Evolutionary conservation across 2,329 filamentous ascomycete genomes (phyloP).

Genomic region (Ceratocystis destructans): DNA sequence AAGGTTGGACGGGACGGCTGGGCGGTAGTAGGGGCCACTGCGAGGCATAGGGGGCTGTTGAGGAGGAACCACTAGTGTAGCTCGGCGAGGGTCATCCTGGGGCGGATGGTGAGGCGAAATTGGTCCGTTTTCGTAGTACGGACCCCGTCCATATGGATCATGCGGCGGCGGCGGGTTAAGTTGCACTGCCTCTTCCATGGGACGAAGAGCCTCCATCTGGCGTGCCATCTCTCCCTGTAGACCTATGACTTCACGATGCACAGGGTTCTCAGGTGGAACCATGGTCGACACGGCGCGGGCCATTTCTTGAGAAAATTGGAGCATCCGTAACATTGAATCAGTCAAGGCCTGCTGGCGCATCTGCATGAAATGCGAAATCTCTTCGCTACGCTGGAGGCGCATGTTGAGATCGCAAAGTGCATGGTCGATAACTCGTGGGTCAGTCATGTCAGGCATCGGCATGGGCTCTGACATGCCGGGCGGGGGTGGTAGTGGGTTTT

Average conservation of each 20-base stretch:
- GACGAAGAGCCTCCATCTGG: constrained; percentile 43
- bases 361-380: constrained; percentile 64
- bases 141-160: constrained; percentile 46
- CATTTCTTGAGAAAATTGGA: constrained; percentile 73
- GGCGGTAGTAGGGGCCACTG: constrained; percentile 50
- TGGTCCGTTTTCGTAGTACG: constrained; percentile 59
- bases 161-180: constrained; percentile 50
- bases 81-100: constrained; percentile 67
- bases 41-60: constrained; percentile 31
- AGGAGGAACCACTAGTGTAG: constrained; percentile 50
- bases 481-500: constrained; percentile 17
- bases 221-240: constrained; percentile 48
- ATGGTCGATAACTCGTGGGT: constrained; percentile 68
- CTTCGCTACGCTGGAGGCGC: constrained; percentile 69
- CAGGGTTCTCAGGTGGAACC: constrained; percentile 58
- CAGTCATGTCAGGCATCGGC: constrained; percentile 45
- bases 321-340: constrained; percentile 58
- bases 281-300: constrained; percentile 60
- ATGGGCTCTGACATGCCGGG: constrained; percentile 77
- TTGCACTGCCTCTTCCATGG: constrained; percentile 45
- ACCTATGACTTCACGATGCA: constrained; percentile 60
- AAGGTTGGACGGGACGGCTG: constrained; percentile 68
- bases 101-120: constrained; percentile 81
- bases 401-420: constrained; percentile 65
- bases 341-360: constrained; percentile 69